Conservation (phyloP, 345 rosid species). For the Eucalyptus coolabah region DNA sequence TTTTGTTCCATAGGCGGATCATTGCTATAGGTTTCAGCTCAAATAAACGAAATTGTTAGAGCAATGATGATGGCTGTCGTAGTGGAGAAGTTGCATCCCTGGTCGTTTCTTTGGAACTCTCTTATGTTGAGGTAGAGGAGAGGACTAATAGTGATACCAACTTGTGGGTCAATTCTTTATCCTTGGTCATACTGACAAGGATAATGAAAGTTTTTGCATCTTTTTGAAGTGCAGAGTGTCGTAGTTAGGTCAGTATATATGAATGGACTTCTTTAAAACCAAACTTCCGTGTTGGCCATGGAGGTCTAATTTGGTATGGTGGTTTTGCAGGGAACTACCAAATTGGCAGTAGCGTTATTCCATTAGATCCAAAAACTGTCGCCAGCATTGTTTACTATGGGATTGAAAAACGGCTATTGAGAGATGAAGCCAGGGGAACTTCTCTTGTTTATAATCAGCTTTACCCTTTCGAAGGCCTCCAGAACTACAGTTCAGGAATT, state of each 20-base stretch:
- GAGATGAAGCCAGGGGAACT: conserved; percentile 30
- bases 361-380: conserved; percentile 36
- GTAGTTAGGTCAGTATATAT: background rate
- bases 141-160: background rate
- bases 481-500: conserved; percentile 79
- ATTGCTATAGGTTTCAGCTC: background rate
- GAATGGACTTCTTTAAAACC: background rate
- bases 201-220: background rate
- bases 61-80: background rate
- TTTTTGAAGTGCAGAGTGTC: background rate
- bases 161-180: background rate
- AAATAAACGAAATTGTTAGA: background rate
- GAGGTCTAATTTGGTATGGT: background rate
- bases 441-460: conserved; percentile 56
- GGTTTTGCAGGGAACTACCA: conserved; percentile 42
- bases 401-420: background rate
- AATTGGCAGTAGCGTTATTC: conserved; percentile 25
- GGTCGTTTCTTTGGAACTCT: background rate
- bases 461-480: conserved; percentile 42
- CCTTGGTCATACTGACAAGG: background rate
- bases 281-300: background rate
- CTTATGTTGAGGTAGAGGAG: background rate
- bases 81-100: background rate
- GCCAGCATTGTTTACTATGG: conserved; percentile 62
- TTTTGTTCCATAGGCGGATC: background rate